Evolutionary conservation across 2,329 filamentous ascomycete genomes (phyloP), one percentile per base, ranked within the genome.

Genomic region (Fusarium robinianum): DNA sequence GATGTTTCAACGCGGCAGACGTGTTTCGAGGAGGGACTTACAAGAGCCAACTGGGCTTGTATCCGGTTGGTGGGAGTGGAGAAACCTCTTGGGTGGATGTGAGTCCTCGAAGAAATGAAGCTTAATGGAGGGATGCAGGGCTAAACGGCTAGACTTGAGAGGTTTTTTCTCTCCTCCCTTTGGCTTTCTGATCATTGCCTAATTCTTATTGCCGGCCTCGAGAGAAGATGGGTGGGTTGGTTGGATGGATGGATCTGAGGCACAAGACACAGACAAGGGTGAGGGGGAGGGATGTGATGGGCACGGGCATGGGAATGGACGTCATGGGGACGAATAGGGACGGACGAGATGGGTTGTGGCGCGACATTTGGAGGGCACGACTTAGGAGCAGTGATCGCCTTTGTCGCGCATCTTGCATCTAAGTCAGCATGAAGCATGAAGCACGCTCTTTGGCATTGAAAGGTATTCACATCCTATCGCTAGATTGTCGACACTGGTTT

Each of bases 51-150:
- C 43, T 30, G 35, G 16, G 33, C 12, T 22, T 11, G n/a, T n/a
- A n/a, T n/a, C n/a, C n/a, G 15, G 39, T 34, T 34, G 25, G 33
- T 32, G 35, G 24, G 24, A 33, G 46, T 45, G 45, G 34, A 43
- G 43, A 46, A 41, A 22, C 16, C 22, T 32, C 32, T 41, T 34
- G 36, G 23, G 33, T 31, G 30, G 17, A 21, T 21, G 38, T 21
- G 8, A 32, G 37, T 26, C 19, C 16, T 15, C 19, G 16, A 24
- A 21, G 33, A 22, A 51, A 54, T n/a, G 49, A 57, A 57, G 53
- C 53, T 54, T 57, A 53, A 57, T 24, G 40, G 46, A 25, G n/a
- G n/a, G 35, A 56, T 56, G 53, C 49, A 56, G 50, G 52, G 39
- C 51, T 56, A 37, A 24, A 24, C 8, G 22, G 22, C n/a, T 55